phyloP scores from a whole-genome alignment of 352 stramenopile genomes.

The Phytophthora cactorum region DNA sequence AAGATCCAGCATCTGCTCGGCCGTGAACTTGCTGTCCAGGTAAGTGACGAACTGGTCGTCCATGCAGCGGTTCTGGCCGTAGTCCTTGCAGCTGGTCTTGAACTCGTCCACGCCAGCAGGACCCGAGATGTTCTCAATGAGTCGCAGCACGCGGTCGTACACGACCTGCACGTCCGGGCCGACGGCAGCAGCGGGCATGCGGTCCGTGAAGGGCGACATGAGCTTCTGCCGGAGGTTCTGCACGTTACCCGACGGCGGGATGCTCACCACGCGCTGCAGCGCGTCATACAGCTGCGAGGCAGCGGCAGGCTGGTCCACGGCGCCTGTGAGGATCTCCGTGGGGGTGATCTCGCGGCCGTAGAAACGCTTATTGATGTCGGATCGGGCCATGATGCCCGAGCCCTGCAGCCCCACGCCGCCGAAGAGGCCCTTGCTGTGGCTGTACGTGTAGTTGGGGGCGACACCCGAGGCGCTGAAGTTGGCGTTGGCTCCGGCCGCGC shows the following conservation, averaged over 20 bases:
- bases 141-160: constrained; percentile 82
- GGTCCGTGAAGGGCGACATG: constrained; percentile 71
- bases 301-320: constrained; percentile 82
- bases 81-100: constrained; percentile 88
- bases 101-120: constrained; percentile 76
- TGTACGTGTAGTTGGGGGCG: constrained; percentile 90
- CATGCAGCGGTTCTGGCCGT: constrained; percentile 81
- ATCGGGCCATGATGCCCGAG: constrained; percentile 77
- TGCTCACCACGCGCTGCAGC: constrained; percentile 75
- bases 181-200: constrained; percentile 73
- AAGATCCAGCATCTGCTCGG: constrained; percentile 73
- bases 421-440: constrained; percentile 87
- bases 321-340: constrained; percentile 84
- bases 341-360: constrained; percentile 88
- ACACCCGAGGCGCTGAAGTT: constrained; percentile 81
- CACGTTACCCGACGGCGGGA: constrained; percentile 66
- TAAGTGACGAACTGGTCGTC: constrained; percentile 78
- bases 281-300: constrained; percentile 85
- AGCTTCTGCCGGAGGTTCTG: constrained; percentile 67
- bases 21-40: constrained; percentile 72
- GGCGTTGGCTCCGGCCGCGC: constrained; percentile 74
- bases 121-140: constrained; percentile 71
- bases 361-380: constrained; percentile 90
- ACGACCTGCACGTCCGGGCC: constrained; percentile 84
- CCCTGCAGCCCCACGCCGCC: constrained; percentile 84